Conservation (phyloP, 2,329 filamentous ascomycete species). For the Fusarium papillatum region DNA sequence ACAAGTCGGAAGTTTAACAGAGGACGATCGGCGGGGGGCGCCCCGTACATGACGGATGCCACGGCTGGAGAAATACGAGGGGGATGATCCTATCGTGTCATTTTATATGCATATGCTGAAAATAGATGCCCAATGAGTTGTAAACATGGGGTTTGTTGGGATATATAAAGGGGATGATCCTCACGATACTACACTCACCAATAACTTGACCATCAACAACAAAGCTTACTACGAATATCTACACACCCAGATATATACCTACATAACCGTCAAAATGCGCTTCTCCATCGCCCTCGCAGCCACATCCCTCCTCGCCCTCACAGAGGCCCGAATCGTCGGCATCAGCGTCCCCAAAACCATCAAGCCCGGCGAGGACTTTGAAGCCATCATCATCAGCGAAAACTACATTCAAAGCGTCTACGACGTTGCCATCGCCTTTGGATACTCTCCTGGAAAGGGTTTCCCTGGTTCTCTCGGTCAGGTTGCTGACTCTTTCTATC, state of each 20-base stretch:
- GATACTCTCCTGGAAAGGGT: slow-evolving; percentile 44
- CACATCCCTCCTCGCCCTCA: slow-evolving; percentile 42
- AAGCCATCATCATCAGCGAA: slow-evolving; percentile 53
- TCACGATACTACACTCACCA: background rate
- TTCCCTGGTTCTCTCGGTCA: slow-evolving; percentile 47
- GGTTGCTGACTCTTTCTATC: slow-evolving; percentile 47
- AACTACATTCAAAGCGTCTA: slow-evolving; percentile 60
- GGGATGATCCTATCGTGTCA: slow-evolving; percentile 1
- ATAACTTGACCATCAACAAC: background rate
- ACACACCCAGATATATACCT: background rate
- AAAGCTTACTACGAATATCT: background rate
- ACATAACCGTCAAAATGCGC: slow-evolving; percentile 34
- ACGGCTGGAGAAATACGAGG: slow-evolving; percentile 9
- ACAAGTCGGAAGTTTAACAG: slow-evolving; percentile 3
- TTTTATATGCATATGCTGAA: slow-evolving; percentile 5
- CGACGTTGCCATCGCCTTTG: slow-evolving; percentile 61
- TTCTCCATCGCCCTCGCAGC: slow-evolving; percentile 43
- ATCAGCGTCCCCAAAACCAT: slow-evolving; percentile 57
- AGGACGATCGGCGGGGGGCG: background rate
- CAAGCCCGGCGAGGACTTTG: slow-evolving; percentile 52
- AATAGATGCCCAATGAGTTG: background rate
- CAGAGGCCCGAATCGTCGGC: slow-evolving; percentile 57
- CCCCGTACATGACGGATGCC: background rate
- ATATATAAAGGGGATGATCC: slow-evolving; percentile 9
- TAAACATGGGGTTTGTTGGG: background rate